Evolutionary conservation across 306 rosid genomes (phyloP), one percentile per base, ranked within the genome.

Genomic region (Calophaca sinica): DNA sequence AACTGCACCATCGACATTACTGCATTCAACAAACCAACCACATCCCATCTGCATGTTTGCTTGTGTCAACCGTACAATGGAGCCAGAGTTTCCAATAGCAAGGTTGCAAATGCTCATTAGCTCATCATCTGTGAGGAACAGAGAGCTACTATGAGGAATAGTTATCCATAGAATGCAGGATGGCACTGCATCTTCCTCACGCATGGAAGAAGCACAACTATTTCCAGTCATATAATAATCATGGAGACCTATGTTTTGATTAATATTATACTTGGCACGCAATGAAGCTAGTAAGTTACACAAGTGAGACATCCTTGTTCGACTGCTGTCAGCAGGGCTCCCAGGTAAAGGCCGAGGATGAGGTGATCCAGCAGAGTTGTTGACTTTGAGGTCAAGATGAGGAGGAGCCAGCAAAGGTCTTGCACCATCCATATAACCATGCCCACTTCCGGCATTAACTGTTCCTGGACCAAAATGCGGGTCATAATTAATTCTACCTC

Each of bases 11-110:
- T 88, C 93, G 4, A 87, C 77, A 75, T 84, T 88, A 84, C 80
- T 87, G 80, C 91, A 90, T 73, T 90, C 96, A 39, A 88, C 88
- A 83, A 86, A 80, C 96, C 96, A 90, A 85, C 93, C 87, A 77
- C 87, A 84, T 46, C 90, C 91, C 80, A 46, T 80, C 64, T 83
- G 91, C 80, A 78, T 74, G 75, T 83, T 85, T 78, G 90, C 84
- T 50, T 80, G 90, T 48, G 87, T 83, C 77, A 90, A 78, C 84
- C 91, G 85, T 63, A 82, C 74, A 68, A 87, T 81, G 85, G 90
- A 85, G 29, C 93, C 96, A 11, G 78, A 13, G 68, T 84, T 87
- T 60, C 87, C 81, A 62, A 90, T 67, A 35, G 96, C 91, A 76
- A 84, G 86, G 79, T 76, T 88, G 81, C 93, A 90, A 79, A 88